Percentiles rank a stretch among this genome's conserved stretches.
Conservation (phyloP, 495 filamentous ascomycete genomes). For the Glonium stellatum region DNA sequence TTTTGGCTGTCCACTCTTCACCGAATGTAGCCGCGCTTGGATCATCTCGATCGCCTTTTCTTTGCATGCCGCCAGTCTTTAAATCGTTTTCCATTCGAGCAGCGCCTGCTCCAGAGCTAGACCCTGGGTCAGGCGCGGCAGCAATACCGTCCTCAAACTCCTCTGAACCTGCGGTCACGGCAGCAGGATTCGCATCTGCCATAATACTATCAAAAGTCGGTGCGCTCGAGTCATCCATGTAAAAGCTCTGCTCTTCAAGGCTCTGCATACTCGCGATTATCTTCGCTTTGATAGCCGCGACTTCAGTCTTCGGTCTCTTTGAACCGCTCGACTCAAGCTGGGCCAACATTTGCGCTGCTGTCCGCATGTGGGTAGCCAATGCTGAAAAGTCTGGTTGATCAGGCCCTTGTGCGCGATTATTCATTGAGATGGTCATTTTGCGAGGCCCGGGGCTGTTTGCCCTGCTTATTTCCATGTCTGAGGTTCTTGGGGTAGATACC, state of each 20-base stretch:
- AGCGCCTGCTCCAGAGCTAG: constrained; percentile 58
- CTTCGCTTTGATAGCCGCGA: constrained; percentile 65
- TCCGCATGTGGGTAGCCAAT: constrained; percentile 71
- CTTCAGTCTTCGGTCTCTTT: constrained; percentile 63
- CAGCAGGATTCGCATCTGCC: constrained; percentile 45
- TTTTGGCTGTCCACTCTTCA: constrained; percentile 68
- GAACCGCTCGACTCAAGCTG: constrained; percentile 66
- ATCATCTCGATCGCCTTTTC: constrained; percentile 69
- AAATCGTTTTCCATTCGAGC: constrained; percentile 76
- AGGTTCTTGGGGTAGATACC: constrained; percentile 53
- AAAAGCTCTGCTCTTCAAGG: constrained; percentile 73
- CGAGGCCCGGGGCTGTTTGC: constrained; percentile 54
- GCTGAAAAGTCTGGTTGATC: constrained; percentile 68
- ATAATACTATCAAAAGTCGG: constrained; percentile 70
- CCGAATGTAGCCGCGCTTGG: constrained; percentile 75
- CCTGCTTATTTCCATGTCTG: constrained; percentile 50
- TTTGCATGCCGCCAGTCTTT: constrained; percentile 67
- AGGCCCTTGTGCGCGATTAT: constrained; percentile 18
- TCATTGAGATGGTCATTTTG: constrained; percentile 44
- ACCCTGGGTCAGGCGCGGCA: constrained; percentile 38
- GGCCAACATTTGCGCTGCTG: constrained; percentile 70
- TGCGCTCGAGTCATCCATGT: constrained; percentile 48
- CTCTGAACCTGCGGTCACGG: constrained; percentile 32
- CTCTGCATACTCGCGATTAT: constrained; percentile 80
- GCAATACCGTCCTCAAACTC: constrained; percentile 44